phyloP scores from a whole-genome alignment of 2,329 filamentous ascomycete species.

The Fusarium goolgardi region DNA sequence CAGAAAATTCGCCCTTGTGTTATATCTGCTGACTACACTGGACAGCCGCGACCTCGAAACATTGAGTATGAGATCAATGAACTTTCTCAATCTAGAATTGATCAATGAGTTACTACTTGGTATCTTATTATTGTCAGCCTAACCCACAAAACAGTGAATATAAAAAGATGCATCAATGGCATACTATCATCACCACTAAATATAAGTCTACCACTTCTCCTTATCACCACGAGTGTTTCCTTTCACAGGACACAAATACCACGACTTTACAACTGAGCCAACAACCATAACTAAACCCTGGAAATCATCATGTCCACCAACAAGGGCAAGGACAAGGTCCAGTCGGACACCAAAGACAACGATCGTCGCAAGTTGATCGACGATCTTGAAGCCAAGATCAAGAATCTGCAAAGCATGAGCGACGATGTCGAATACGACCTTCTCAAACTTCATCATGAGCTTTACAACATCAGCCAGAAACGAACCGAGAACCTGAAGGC shows the following conservation, averaged over 20 bases:
- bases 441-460: not conserved
- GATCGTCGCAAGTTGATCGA: not conserved
- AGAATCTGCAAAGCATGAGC: slow-evolving; percentile 2
- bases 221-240: not conserved
- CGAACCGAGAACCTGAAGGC: slow-evolving; percentile 3
- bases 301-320: slow-evolving; percentile 1
- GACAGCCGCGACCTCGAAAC: not conserved
- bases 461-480: not conserved
- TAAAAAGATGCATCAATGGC: not conserved
- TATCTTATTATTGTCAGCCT: not conserved
- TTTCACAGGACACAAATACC: not conserved
- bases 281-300: not conserved
- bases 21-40: not conserved
- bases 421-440: not conserved
- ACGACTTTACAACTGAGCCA: not conserved
- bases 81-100: not conserved
- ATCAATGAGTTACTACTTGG: not conserved
- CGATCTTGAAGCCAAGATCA: slow-evolving; percentile 4
- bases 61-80: not conserved
- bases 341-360: not conserved
- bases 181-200: not conserved
- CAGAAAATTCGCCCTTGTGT: not conserved
- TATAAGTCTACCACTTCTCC: not conserved
- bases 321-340: slow-evolving; percentile 1
- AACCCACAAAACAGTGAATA: not conserved